These are phyloP conservation scores for Aspergillus puulaauensis DNA, from an alignment of 2,329 filamentous ascomycete genomes.

Conservation along the genomic window DNA sequence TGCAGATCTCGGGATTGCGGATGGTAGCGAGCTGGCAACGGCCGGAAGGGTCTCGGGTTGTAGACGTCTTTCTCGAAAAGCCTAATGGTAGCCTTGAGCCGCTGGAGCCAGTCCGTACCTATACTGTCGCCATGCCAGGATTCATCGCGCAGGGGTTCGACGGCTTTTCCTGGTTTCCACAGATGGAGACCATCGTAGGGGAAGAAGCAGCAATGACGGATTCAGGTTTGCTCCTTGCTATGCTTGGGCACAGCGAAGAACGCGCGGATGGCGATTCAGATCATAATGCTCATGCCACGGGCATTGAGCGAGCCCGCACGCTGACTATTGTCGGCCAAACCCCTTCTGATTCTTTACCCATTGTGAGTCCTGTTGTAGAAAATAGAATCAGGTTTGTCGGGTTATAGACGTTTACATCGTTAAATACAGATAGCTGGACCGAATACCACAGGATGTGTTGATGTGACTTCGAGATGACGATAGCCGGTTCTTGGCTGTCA, in stretches of 20 bases:
- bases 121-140: conserved; percentile 12
- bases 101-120: conserved; percentile 4
- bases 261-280: background rate
- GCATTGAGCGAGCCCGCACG: conserved; percentile 9
- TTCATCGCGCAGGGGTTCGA: conserved; percentile 26
- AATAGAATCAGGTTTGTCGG: conserved; percentile 12
- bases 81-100: conserved; percentile 4
- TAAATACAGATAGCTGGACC: background rate
- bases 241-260: conserved; percentile 5
- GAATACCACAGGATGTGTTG: background rate
- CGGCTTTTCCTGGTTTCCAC: conserved; percentile 21
- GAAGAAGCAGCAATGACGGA: conserved; percentile 26
- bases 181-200: conserved; percentile 18
- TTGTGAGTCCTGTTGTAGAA: conserved; percentile 13
- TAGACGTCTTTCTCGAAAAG: conserved; percentile 7
- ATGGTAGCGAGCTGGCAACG: conserved; percentile 18
- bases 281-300: background rate
- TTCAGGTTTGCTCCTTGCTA: conserved; percentile 19
- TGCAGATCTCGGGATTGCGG: conserved; percentile 22
- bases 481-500: background rate
- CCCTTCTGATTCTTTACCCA: conserved; percentile 10
- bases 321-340: conserved; percentile 4
- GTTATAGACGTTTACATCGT: background rate
- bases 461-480: background rate
- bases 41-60: conserved; percentile 6